phyloP scores from a whole-genome alignment of 2,329 filamentous ascomycete genomes.

The Xylaria sp. region DNA sequence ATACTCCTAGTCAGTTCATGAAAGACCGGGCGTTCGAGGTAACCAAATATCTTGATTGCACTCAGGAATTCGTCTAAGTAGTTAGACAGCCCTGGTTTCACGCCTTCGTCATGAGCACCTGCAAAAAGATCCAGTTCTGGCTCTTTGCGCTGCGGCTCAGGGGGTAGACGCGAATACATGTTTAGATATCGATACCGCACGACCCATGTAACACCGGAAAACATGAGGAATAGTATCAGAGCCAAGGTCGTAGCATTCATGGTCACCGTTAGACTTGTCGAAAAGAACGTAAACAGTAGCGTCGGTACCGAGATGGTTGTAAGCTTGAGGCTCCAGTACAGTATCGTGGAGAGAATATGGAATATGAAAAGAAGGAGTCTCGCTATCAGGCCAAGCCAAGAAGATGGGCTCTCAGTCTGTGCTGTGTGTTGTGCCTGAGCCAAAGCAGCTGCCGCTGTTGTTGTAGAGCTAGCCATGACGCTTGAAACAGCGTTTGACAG shows the following conservation, averaged over 20 bases:
- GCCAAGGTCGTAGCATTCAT: conserved; percentile 95
- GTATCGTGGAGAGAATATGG: conserved; percentile 64
- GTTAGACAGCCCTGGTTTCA: conserved; percentile 91
- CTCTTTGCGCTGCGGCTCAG: conserved; percentile 94
- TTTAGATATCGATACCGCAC: conserved; percentile 95
- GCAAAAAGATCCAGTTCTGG: conserved; percentile 95
- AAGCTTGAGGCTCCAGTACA: conserved; percentile 86
- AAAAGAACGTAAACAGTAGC: conserved; percentile 72
- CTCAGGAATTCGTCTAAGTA: conserved; percentile 98
- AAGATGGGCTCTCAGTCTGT: conserved; percentile 46
- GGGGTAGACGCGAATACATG: conserved; percentile 93
- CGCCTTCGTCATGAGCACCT: conserved; percentile 87
- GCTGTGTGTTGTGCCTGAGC: conserved; percentile 41
- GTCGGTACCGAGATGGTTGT: conserved; percentile 89
- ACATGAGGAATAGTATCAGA: conserved; percentile 77
- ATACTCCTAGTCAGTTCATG: conserved; percentile 97
- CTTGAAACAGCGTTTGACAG: conserved; percentile 43
- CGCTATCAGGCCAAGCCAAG: conserved; percentile 67
- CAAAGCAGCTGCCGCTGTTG: conserved; percentile 41
- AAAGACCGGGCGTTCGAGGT: conserved; percentile 94
- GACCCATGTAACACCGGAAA: conserved; percentile 91
- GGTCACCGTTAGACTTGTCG: conserved; percentile 87
- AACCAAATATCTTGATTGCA: conserved; percentile 99
- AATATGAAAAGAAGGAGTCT: conserved; percentile 65
- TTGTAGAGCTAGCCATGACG: conserved; percentile 41